Conservation (phyloP, 2,329 filamentous ascomycete species). For the Grosmannia huntii region DNA sequence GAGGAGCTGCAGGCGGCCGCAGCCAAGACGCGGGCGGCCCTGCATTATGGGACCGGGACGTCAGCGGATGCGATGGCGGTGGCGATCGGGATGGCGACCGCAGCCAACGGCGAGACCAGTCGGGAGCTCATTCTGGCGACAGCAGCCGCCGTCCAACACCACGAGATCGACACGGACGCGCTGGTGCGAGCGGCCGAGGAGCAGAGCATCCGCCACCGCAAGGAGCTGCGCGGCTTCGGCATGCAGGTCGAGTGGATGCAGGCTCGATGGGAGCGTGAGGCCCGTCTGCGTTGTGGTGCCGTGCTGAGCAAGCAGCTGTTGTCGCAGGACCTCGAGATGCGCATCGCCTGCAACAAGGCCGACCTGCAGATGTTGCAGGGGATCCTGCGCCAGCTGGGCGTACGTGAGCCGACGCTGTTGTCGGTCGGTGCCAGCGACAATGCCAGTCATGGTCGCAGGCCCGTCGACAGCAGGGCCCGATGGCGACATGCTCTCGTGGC, state of each 20-base stretch:
- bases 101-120: not conserved
- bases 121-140: constrained; percentile 8
- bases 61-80: not conserved
- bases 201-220: constrained; percentile 56
- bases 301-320: constrained; percentile 82
- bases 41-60: constrained; percentile 9
- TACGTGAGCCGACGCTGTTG: constrained; percentile 18
- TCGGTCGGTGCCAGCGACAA: not conserved
- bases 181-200: constrained; percentile 44
- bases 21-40: constrained; percentile 20
- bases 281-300: constrained; percentile 64
- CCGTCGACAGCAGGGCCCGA: constrained; percentile 14
- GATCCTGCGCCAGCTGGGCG: constrained; percentile 53
- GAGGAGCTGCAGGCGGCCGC: constrained; percentile 35
- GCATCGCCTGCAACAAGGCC: constrained; percentile 83
- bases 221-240: constrained; percentile 68
- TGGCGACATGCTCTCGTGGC: constrained; percentile 17
- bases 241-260: constrained; percentile 90
- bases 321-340: constrained; percentile 65
- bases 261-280: constrained; percentile 67
- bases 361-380: constrained; percentile 75
- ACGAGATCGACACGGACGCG: constrained; percentile 40
- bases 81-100: not conserved
- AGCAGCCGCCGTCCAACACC: constrained; percentile 15
- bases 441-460: not conserved